These are phyloP conservation scores for Hirsutella rhossiliensis DNA, from an alignment of 2,329 filamentous ascomycete genomes.

Conservation along the genomic window DNA sequence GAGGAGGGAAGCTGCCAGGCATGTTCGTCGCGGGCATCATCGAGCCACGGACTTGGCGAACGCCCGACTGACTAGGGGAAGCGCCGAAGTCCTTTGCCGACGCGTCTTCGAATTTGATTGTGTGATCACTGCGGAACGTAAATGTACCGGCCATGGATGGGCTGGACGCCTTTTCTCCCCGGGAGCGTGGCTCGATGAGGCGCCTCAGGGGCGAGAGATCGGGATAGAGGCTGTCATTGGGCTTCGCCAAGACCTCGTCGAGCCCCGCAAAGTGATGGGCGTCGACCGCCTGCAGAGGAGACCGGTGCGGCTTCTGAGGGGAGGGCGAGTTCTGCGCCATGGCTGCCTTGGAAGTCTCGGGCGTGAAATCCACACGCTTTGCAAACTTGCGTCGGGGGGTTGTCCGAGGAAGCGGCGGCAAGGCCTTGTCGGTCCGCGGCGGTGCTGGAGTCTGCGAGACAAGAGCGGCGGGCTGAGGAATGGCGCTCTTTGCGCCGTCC, in stretches of 20 bases:
- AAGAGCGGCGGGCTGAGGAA: constrained; percentile 29
- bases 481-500: constrained; percentile 30
- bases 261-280: constrained; percentile 16
- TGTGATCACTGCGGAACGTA: constrained; percentile 54
- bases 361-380: constrained; percentile 75
- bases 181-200: constrained; percentile 13
- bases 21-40: constrained; percentile 30
- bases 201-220: constrained; percentile 33
- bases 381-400: constrained; percentile 54
- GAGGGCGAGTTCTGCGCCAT: constrained; percentile 41
- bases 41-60: constrained; percentile 47
- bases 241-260: constrained; percentile 13
- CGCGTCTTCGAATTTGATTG: constrained; percentile 41
- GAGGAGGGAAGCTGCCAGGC: constrained; percentile 42
- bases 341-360: constrained; percentile 44
- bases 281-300: constrained; percentile 12
- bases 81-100: constrained; percentile 42
- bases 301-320: constrained; percentile 35
- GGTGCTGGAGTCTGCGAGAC: constrained; percentile 35
- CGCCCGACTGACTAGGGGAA: constrained; percentile 44
- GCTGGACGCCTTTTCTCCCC: constrained; percentile 13
- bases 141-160: constrained; percentile 44
- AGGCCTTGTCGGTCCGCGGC: constrained; percentile 34
- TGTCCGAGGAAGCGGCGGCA: constrained; percentile 41
- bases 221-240: constrained; percentile 36